Evolutionary conservation across 1,139 yeast species (phyloP).

Genomic region (Saccharomycopsis phalli): DNA sequence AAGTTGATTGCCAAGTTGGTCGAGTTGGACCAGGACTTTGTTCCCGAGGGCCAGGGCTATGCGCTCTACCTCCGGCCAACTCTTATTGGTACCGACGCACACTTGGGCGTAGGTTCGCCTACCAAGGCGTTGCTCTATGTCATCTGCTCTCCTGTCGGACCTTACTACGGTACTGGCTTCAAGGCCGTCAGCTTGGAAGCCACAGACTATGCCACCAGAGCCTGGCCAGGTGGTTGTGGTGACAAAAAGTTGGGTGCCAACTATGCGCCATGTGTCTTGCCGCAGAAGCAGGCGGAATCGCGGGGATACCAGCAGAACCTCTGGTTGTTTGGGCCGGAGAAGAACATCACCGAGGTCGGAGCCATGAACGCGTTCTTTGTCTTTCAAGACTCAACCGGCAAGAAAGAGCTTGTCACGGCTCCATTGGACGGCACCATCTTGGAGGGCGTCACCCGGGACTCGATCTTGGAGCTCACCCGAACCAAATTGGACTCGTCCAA

Average conservation of each 20-base stretch:
- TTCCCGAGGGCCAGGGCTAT: slow-evolving; percentile 80
- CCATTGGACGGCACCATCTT: slow-evolving; percentile 95
- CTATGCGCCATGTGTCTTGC: slow-evolving; percentile 90
- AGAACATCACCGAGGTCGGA: slow-evolving; percentile 80
- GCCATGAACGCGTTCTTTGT: slow-evolving; percentile 94
- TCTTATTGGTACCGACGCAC: slow-evolving; percentile 81
- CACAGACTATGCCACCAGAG: slow-evolving; percentile 89
- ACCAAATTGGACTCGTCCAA: slow-evolving; percentile 60
- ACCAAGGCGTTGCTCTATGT: slow-evolving; percentile 72
- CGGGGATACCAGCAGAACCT: slow-evolving; percentile 91
- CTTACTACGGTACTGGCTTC: slow-evolving; percentile 82
- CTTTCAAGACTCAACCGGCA: slow-evolving; percentile 64
- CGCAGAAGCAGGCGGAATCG: slow-evolving; percentile 78
- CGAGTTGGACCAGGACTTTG: slow-evolving; percentile 61
- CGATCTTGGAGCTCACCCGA: slow-evolving; percentile 67
- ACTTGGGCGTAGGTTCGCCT: slow-evolving; percentile 79
- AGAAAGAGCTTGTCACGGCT: slow-evolving; percentile 88
- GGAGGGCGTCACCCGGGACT: slow-evolving; percentile 95
- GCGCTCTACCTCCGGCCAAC: slow-evolving; percentile 92
- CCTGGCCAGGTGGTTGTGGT: slow-evolving; percentile 99
- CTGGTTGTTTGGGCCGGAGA: slow-evolving; percentile 79
- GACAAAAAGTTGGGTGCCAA: slow-evolving; percentile 94
- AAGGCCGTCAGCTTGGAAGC: slow-evolving; percentile 92
- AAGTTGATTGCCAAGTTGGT: slow-evolving; percentile 69
- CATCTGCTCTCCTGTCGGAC: slow-evolving; percentile 94